Percentiles rank a stretch among this genome's conserved stretches.
Evolutionary conservation across 495 filamentous ascomycete species (phyloP).

Genomic region (Letharia columbiana): DNA sequence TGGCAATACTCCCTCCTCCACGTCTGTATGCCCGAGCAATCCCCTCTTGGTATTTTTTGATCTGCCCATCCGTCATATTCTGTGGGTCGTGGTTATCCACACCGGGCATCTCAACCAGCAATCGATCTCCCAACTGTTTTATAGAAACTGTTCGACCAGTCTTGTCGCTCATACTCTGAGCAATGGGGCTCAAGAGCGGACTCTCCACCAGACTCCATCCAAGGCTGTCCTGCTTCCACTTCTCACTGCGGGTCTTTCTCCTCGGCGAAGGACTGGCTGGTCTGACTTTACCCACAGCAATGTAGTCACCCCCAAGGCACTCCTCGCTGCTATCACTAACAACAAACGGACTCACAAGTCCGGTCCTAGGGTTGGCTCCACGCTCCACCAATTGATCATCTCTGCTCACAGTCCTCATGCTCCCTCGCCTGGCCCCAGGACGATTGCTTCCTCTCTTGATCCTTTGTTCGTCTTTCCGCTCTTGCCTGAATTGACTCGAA

Average conservation of each 20-base stretch:
- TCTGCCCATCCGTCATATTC: slow-evolving; percentile 35
- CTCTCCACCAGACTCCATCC: slow-evolving; percentile 25
- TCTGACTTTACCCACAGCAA: slow-evolving; percentile 11
- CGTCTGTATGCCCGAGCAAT: slow-evolving; percentile 31
- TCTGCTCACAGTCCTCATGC: slow-evolving; percentile 18
- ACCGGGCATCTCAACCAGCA: slow-evolving; percentile 41
- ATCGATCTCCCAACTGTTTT: slow-evolving; percentile 39
- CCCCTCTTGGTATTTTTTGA: slow-evolving; percentile 35
- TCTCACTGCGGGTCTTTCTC: slow-evolving; percentile 26
- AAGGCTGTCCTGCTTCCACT: slow-evolving; percentile 23
- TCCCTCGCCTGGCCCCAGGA: background rate
- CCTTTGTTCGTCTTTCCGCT: slow-evolving; percentile 1
- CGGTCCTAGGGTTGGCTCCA: slow-evolving; percentile 29
- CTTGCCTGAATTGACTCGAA: background rate
- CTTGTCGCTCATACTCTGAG: slow-evolving; percentile 6
- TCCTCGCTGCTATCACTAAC: slow-evolving; percentile 21
- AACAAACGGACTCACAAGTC: slow-evolving; percentile 28
- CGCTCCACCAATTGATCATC: slow-evolving; percentile 24
- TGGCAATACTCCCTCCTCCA: slow-evolving; percentile 23
- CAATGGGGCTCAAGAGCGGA: slow-evolving; percentile 30
- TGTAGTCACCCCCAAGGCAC: slow-evolving; percentile 18
- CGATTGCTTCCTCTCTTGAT: background rate
- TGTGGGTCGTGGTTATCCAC: slow-evolving; percentile 40
- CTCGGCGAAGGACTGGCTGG: slow-evolving; percentile 9
- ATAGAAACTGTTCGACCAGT: slow-evolving; percentile 32